Base-by-base conservation (phyloP, 2,329 filamentous ascomycete genomes). In the Pseudocercospora ulei region DNA sequence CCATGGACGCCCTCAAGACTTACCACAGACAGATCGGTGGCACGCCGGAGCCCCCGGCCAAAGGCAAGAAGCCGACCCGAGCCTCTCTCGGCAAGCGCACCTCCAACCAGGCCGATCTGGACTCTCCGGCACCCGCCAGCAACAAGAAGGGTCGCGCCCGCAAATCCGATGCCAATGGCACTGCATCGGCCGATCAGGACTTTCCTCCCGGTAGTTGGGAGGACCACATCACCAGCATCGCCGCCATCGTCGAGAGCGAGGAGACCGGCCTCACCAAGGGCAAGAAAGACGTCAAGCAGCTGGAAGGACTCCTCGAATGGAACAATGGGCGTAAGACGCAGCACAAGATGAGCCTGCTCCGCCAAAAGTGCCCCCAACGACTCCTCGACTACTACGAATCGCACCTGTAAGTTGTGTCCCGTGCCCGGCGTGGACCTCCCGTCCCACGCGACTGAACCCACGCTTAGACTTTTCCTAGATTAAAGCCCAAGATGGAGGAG, bases 171-270 rank as follows among this genome's bases (percentile, higher is more conserved):
- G 50, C 44, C 23, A 57, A 55, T 34, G 56, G 55, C 22, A 57
- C 57, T 23, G 11, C 30, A 6, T 53, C 55, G 3, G 26, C 25
- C 24, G 41, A 51, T 19, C 85, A 80, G 73, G 72, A 71, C 40
- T 78, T 80, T 2, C 83, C 83, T 0, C 67, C 71, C 2, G 82
- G 82, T 5, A 78, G 71, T 19, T 90, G 83, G 83, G 83, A 90
- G 49, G 74, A 84, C 7, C 69, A 82, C 2, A 74, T 88, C 14
- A 68, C 72, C 12, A 66, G 67, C 1, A 77, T 90, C 19, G 81
- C 86, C 49, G 81, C 79, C 0, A 80, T 81, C 41, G 74, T 84
- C 51, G 77, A 84, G 49, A 70, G 72, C 34, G 30, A 48, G 22
- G 50, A 50, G 9, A 28, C 37, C 16, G 36, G 27, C 13, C 35